phyloP scores from a whole-genome alignment of 495 filamentous ascomycete genomes.

The Neurospora sp. region DNA sequence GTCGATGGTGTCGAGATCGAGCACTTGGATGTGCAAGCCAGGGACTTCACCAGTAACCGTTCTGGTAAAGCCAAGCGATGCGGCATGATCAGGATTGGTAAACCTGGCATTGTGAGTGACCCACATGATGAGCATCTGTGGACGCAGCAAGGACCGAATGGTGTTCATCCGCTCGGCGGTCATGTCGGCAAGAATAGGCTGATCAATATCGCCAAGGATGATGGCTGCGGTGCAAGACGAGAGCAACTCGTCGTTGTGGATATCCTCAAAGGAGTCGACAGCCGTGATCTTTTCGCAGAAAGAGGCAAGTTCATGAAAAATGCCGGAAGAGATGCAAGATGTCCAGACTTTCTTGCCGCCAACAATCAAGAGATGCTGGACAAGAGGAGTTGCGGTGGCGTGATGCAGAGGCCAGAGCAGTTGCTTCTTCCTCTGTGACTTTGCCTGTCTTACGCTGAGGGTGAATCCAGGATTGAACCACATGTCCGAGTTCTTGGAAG shows the following conservation, averaged over 20 bases:
- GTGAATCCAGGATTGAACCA: conserved; percentile 21
- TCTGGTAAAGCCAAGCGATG: conserved; percentile 33
- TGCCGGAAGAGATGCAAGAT: conserved; percentile 6
- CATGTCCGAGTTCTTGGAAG: conserved; percentile 18
- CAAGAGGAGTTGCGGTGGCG: background rate
- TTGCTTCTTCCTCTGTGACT: conserved; percentile 9
- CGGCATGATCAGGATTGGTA: conserved; percentile 26
- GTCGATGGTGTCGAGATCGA: conserved; percentile 27
- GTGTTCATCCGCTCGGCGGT: conserved; percentile 20
- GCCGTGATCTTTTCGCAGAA: conserved; percentile 13
- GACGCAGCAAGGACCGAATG: conserved; percentile 24
- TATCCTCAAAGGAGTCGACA: conserved; percentile 3
- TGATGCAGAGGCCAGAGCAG: conserved; percentile 5
- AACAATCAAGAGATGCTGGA: conserved; percentile 24
- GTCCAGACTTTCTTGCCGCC: conserved; percentile 14
- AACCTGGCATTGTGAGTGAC: conserved; percentile 18
- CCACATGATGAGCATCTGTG: conserved; percentile 32
- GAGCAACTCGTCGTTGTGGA: background rate
- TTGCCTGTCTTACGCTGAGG: conserved; percentile 28
- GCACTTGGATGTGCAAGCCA: conserved; percentile 26
- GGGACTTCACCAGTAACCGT: conserved; percentile 33
- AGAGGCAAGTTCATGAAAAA: conserved; percentile 10
- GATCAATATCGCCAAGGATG: conserved; percentile 28
- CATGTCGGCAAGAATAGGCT: conserved; percentile 26
- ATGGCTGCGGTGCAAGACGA: conserved; percentile 19